A percentile compares a stretch with the other conserved stretches of the same genome.
These are phyloP conservation scores for Cryptosporidium bovis DNA, from an alignment of 169 alveolate species.

Conservation along the genomic window DNA sequence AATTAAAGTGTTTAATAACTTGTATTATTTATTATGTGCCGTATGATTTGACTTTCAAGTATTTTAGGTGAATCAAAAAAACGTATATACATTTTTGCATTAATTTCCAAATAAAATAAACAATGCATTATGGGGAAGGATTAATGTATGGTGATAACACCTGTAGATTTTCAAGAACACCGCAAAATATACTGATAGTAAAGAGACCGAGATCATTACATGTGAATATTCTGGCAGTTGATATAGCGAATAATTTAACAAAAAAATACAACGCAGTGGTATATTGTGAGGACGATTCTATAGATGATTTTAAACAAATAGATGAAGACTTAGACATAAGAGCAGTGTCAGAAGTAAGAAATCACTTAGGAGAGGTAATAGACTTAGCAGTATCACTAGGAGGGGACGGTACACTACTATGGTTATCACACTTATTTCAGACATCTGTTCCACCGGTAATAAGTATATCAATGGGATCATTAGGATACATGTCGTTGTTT, in stretches of 20 bases:
- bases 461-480: constrained; percentile 86
- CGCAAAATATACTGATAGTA: constrained; percentile 64
- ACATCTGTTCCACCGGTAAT: constrained; percentile 84
- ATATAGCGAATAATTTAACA: constrained; percentile 5
- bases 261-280: constrained; percentile 30
- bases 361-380: constrained; percentile 76
- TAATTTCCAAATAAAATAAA: background rate
- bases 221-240: constrained; percentile 31
- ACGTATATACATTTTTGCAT: background rate
- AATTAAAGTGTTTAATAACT: no score
- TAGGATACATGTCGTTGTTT: constrained; percentile 86
- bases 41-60: background rate
- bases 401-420: constrained; percentile 95
- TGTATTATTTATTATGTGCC: no score
- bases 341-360: constrained; percentile 2
- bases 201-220: constrained; percentile 65
- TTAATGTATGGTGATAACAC: constrained; percentile 57
- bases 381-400: constrained; percentile 91
- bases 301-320: constrained; percentile 25
- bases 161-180: constrained; percentile 63
- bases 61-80: background rate
- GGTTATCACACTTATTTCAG: constrained; percentile 88
- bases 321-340: background rate
- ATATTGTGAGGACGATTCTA: constrained; percentile 67
- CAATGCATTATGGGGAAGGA: constrained; percentile 26